These are phyloP conservation scores for Arachis monticola DNA, from an alignment of 331 rosid genomes.

Conservation along the genomic window DNA sequence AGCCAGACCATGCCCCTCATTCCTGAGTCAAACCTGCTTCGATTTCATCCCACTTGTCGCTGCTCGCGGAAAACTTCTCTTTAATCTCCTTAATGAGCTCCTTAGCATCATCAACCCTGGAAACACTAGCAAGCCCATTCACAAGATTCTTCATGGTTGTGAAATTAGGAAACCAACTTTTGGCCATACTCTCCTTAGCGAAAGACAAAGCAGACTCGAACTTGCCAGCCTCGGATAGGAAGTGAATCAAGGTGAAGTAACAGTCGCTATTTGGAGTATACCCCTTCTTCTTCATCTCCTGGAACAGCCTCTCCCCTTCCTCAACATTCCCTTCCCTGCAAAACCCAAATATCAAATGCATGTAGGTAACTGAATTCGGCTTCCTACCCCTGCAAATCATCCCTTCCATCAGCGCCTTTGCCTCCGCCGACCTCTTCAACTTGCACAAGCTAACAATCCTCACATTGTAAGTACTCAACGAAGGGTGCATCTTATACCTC, in stretches of 20 bases:
- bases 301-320: slow-evolving; percentile 65
- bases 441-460: slow-evolving; percentile 81
- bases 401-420: slow-evolving; percentile 69
- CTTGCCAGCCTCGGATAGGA: slow-evolving; percentile 58
- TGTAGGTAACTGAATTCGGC: slow-evolving; percentile 60
- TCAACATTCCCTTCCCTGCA: slow-evolving; percentile 73
- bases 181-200: slow-evolving; percentile 61
- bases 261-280: slow-evolving; percentile 49
- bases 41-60: slow-evolving; percentile 67
- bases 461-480: slow-evolving; percentile 58
- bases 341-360: slow-evolving; percentile 75
- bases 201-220: slow-evolving; percentile 55
- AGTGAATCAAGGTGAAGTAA: slow-evolving; percentile 63
- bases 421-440: slow-evolving; percentile 68
- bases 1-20: slow-evolving; percentile 20
- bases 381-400: slow-evolving; percentile 66
- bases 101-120: slow-evolving; percentile 65
- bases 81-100: slow-evolving; percentile 64
- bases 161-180: slow-evolving; percentile 71
- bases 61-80: slow-evolving; percentile 57
- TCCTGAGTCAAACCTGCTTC: slow-evolving; percentile 70
- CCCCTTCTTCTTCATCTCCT: slow-evolving; percentile 62
- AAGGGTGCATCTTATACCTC: slow-evolving; percentile 43
- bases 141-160: slow-evolving; percentile 69
- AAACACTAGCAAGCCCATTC: slow-evolving; percentile 64